These are phyloP conservation scores for Phialophora verrucosa DNA, from an alignment of 2,329 filamentous ascomycete genomes.

Conservation along the genomic window DNA sequence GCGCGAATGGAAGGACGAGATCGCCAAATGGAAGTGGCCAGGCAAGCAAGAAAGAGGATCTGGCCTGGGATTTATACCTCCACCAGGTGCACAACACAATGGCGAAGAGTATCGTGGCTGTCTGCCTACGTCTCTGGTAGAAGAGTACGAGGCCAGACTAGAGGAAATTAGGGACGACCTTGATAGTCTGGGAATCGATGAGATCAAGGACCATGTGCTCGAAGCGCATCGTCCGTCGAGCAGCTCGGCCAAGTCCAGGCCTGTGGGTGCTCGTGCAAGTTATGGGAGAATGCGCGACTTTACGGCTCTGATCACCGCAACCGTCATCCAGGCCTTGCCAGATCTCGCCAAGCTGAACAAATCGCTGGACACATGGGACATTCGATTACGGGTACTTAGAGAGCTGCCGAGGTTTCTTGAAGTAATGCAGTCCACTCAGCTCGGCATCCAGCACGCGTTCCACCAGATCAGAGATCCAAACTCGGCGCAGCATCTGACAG, in stretches of 20 bases:
- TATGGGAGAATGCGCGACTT: conserved; percentile 84
- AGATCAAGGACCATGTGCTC: conserved; percentile 86
- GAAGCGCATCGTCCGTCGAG: conserved; percentile 67
- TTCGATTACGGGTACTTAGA: conserved; percentile 75
- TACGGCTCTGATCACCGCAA: conserved; percentile 86
- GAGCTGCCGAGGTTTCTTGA: conserved; percentile 72
- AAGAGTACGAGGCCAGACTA: conserved; percentile 72
- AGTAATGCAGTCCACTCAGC: conserved; percentile 59
- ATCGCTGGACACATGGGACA: conserved; percentile 77
- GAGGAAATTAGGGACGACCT: conserved; percentile 68
- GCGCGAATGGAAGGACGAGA: conserved; percentile 63
- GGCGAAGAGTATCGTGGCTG: conserved; percentile 69
- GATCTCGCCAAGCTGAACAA: conserved; percentile 74
- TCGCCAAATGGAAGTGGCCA: conserved; percentile 65
- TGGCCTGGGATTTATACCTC: conserved; percentile 51
- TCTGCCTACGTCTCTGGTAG: conserved; percentile 68
- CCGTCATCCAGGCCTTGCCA: conserved; percentile 86
- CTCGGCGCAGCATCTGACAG: conserved; percentile 40
- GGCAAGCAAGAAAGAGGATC: conserved; percentile 46
- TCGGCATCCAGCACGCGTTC: conserved; percentile 46
- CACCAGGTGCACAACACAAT: conserved; percentile 21
- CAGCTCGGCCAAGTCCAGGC: conserved; percentile 51
- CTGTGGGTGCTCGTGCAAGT: conserved; percentile 50
- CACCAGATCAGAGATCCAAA: conserved; percentile 40
- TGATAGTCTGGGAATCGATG: conserved; percentile 61